These are phyloP conservation scores for Arthrobotrys sphaeroides DNA, from an alignment of 2,329 filamentous ascomycete species.

Conservation along the genomic window DNA sequence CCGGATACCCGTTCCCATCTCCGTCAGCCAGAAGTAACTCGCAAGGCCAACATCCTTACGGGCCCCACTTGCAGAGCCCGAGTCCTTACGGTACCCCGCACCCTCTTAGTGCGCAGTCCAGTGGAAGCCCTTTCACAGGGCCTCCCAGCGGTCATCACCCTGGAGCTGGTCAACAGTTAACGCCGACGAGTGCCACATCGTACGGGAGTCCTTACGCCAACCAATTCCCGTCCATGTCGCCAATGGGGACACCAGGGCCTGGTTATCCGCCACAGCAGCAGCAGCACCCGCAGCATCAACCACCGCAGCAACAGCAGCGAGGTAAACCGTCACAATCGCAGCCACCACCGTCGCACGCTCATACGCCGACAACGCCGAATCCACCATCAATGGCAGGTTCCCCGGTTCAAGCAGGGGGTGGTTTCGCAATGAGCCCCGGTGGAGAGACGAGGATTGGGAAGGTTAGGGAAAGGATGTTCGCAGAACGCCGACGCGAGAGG, in stretches of 20 bases:
- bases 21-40: constrained; percentile 37
- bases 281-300: constrained; percentile 22
- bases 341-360: constrained; percentile 33
- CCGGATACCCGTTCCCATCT: constrained; percentile 45
- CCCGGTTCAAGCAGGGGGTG: constrained; percentile 44
- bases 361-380: constrained; percentile 38
- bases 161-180: constrained; percentile 18
- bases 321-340: constrained; percentile 29
- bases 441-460: constrained; percentile 19
- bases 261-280: constrained; percentile 25
- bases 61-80: constrained; percentile 36
- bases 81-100: constrained; percentile 46
- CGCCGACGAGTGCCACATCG: constrained; percentile 50
- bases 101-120: constrained; percentile 45
- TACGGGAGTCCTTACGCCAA: constrained; percentile 40
- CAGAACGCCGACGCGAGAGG: constrained; percentile 37
- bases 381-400: constrained; percentile 32
- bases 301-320: constrained; percentile 41
- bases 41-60: constrained; percentile 34
- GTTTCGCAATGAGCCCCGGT: constrained; percentile 31
- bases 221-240: constrained; percentile 37
- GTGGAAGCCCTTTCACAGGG: constrained; percentile 38
- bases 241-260: constrained; percentile 42
- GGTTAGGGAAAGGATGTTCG: constrained; percentile 51
- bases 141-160: constrained; percentile 32